These are phyloP conservation scores for Pueraria montana DNA, from an alignment of 306 rosid species.

Conservation along the genomic window DNA sequence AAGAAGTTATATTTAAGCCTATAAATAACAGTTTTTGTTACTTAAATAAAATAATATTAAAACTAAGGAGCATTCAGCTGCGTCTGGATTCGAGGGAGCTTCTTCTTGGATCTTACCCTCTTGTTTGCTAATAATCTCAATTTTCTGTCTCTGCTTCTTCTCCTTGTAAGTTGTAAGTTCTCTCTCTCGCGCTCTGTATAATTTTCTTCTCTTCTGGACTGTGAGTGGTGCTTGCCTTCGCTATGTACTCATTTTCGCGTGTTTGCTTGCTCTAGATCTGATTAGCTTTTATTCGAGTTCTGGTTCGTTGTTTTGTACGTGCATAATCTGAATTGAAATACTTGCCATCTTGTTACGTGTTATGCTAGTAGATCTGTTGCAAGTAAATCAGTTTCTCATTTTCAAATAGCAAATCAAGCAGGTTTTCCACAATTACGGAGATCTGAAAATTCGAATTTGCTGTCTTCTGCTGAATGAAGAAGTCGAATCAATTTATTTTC, in stretches of 20 bases:
- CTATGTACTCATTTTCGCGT: not conserved
- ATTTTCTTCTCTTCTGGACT: not conserved
- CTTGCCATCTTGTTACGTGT: not conserved
- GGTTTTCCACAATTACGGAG: not conserved
- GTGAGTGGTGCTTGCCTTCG: not conserved
- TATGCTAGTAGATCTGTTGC: conserved; percentile 22
- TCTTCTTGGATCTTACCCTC: conserved; percentile 51
- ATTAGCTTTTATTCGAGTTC: not conserved
- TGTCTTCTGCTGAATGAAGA: not conserved
- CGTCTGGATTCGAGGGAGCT: not conserved
- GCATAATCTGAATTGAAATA: not conserved
- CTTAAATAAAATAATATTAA: not conserved
- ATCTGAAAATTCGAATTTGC: not conserved
- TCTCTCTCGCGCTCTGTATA: not conserved
- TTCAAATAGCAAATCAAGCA: not conserved
- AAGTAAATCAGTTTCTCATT: not conserved
- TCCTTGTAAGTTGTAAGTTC: conserved; percentile 26
- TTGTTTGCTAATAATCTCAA: not conserved
- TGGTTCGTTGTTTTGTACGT: not conserved
- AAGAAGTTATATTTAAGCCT: too few species aligned
- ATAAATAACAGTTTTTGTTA: too few species aligned
- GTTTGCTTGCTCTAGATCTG: not conserved
- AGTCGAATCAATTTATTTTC: not conserved
- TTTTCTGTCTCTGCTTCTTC: conserved; percentile 31
- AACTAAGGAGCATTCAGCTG: not conserved